Base-by-base conservation (phyloP, 2,329 filamentous ascomycete species). In the Diplodia seriata region DNA sequence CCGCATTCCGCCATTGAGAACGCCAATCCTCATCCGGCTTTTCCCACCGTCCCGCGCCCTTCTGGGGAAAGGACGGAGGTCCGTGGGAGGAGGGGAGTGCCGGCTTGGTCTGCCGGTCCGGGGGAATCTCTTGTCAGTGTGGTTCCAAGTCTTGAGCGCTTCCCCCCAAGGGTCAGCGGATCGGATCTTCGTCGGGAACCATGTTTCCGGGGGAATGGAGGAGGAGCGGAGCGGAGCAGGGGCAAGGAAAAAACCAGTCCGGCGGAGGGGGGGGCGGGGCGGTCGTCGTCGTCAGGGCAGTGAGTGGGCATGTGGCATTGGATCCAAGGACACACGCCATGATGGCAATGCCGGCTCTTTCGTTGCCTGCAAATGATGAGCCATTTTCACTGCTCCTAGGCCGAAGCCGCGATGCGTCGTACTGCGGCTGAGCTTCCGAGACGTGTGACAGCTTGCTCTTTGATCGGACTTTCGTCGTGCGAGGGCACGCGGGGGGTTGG, bases 121-220 rank as follows among this genome's bases (percentile, higher is more conserved):
- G 26, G 26, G 26, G 26, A 26, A 26, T 4, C 26, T 26, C 26
- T 26, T 26, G 36, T 12, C 36, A 38, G 9, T 38, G 9, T 38
- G 11, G 9, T 14, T 38, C 36, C 36, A 38, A 38, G 36, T 12
- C 36, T 9, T 38, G 7, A 11, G n/a, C 36, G 8, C 4, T 6
- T n/a, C n/a, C 26, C 26, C 26, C 26, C 23, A 38, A 31, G 43
- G 43, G 47, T 26, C 47, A n/a, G n/a, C 59, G 59, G 59, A 51
- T 63, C 59, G 59, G 59, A 63, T 63, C 59, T 51, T 63, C 47
- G 38, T 63, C 59, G 59, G 59, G 23, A 36, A 15, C 11, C 59
- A 18, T 20, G 29, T 33, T 18, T 36, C 59, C 31, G 59, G 47
- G 29, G 43, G 23, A 53, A 26, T 4, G 15, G 59, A 31, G 31